Evolutionary conservation across 495 filamentous ascomycete genomes (phyloP).

Genomic region (Poronia punctata): DNA sequence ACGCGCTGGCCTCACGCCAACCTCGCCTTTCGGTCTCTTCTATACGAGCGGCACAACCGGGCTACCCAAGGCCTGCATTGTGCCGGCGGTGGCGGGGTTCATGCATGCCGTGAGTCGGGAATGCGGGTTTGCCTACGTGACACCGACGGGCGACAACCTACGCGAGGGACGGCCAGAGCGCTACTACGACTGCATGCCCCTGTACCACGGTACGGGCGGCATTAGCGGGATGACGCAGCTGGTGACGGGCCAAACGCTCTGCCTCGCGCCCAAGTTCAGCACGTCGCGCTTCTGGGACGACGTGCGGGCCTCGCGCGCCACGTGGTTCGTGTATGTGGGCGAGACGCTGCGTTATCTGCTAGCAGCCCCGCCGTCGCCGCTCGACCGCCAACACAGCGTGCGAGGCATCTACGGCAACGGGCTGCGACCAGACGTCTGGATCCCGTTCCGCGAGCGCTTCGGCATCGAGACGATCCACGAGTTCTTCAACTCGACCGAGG

Average conservation of each 20-base stretch:
- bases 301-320: conserved; percentile 58
- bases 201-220: conserved; percentile 72
- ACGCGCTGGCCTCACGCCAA: conserved; percentile 37
- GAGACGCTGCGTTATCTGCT: conserved; percentile 74
- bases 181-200: conserved; percentile 73
- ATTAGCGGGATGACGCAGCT: conserved; percentile 49
- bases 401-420: conserved; percentile 71
- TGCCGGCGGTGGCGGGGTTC: conserved; percentile 39
- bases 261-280: conserved; percentile 64
- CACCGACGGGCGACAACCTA: conserved; percentile 9
- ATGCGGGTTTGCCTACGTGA: conserved; percentile 20
- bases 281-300: conserved; percentile 69
- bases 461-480: conserved; percentile 52
- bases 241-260: conserved; percentile 52
- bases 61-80: conserved; percentile 53
- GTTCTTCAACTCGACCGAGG: conserved; percentile 63
- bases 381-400: conserved; percentile 60
- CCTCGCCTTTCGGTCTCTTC: conserved; percentile 53
- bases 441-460: conserved; percentile 57
- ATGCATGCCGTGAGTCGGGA: conserved; percentile 19
- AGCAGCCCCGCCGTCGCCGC: conserved; percentile 54
- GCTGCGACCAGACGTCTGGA: conserved; percentile 71
- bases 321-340: conserved; percentile 75
- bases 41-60: conserved; percentile 70
- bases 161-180: conserved; percentile 35